Conservation (phyloP, 352 stramenopile genomes). For the Phytophthora sp. region DNA sequence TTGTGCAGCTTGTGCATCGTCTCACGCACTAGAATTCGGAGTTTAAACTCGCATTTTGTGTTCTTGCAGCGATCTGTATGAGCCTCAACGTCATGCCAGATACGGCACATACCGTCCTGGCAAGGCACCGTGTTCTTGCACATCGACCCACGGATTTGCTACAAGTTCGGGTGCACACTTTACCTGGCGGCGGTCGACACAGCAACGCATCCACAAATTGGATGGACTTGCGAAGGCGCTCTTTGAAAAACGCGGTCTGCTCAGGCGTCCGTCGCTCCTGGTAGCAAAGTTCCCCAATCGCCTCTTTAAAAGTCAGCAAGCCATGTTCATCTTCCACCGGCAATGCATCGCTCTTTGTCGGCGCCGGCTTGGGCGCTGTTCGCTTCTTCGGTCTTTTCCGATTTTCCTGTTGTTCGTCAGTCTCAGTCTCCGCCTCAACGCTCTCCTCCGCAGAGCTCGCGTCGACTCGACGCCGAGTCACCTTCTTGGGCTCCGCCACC, state of each 20-base stretch:
- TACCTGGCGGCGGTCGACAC: slow-evolving; percentile 56
- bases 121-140: slow-evolving; percentile 63
- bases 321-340: slow-evolving; percentile 47
- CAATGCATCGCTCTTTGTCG: slow-evolving; percentile 17
- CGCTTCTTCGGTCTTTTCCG: slow-evolving; percentile 20
- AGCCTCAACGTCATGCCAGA: slow-evolving; percentile 78
- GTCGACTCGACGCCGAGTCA: background rate
- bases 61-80: slow-evolving; percentile 73
- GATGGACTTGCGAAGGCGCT: slow-evolving; percentile 67
- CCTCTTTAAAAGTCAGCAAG: slow-evolving; percentile 60
- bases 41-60: slow-evolving; percentile 70
- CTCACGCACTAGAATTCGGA: slow-evolving; percentile 68
- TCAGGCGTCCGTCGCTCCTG: slow-evolving; percentile 47
- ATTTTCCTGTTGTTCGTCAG: slow-evolving; percentile 23
- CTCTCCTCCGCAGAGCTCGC: slow-evolving; percentile 27
- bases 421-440: slow-evolving; percentile 33
- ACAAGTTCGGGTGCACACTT: slow-evolving; percentile 52
- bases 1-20: slow-evolving; percentile 77
- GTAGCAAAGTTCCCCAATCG: slow-evolving; percentile 72
- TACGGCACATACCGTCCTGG: slow-evolving; percentile 68
- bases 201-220: slow-evolving; percentile 75
- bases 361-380: background rate
- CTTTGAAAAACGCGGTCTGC: slow-evolving; percentile 72
- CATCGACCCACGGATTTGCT: slow-evolving; percentile 66
- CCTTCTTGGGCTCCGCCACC: slow-evolving; percentile 21